Conservation (phyloP, 1,139 yeast genomes). For the Magnusiomyces suaveolens region DNA sequence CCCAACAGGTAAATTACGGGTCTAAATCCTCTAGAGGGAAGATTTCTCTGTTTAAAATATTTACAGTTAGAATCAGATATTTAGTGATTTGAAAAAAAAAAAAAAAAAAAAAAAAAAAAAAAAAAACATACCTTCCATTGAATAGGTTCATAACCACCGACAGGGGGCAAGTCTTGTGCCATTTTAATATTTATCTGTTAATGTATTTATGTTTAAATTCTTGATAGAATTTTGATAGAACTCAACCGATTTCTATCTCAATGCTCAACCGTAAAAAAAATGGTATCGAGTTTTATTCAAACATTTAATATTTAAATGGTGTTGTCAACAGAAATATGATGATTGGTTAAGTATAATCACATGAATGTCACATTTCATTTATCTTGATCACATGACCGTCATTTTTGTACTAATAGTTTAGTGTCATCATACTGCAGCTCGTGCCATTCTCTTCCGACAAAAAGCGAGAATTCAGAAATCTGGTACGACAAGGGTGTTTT, state of each 20-base stretch:
- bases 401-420: not conserved
- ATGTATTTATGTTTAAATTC: not conserved
- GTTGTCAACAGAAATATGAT: not conserved
- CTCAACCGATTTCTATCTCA: too few relatives aligned
- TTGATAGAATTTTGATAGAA: too few relatives aligned
- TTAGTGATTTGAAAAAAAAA: not conserved
- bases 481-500: too few relatives aligned
- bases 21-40: conserved; percentile 78
- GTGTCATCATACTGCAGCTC: not conserved
- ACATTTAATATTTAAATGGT: not conserved
- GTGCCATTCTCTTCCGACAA: not conserved
- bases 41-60: conserved; percentile 41
- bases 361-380: not conserved
- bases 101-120: not conserved
- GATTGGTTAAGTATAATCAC: not conserved
- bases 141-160: conserved; percentile 75
- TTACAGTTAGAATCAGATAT: not conserved
- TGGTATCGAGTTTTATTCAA: too few relatives aligned
- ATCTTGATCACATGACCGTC: not conserved
- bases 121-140: conserved; percentile 55
- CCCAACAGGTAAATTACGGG: conserved; percentile 64
- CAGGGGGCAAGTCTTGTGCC: conserved; percentile 76
- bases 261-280: too few relatives aligned
- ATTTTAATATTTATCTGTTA: conserved; percentile 15
- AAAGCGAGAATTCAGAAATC: not conserved